Evolutionary conservation across 352 stramenopile genomes (phyloP).

Genomic region (Globisporangium cystogenes): DNA sequence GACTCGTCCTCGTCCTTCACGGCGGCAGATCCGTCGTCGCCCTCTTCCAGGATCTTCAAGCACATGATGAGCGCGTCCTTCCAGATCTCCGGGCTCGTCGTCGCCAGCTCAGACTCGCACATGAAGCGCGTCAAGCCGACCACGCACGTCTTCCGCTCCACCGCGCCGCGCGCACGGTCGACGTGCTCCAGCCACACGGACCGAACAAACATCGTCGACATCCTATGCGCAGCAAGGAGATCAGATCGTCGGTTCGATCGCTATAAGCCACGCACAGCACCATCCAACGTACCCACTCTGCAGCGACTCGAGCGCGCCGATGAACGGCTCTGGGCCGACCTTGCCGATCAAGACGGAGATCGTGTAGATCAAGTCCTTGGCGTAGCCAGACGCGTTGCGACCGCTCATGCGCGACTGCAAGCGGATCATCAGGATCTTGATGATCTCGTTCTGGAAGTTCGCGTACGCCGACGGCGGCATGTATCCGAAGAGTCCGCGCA

Average conservation of each 20-base stretch:
- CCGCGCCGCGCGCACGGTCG: conserved; percentile 50
- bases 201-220: conserved; percentile 90
- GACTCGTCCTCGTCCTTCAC: conserved; percentile 82
- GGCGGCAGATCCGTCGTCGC: conserved; percentile 40
- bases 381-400: conserved; percentile 77
- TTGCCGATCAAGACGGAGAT: conserved; percentile 88
- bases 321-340: conserved; percentile 70
- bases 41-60: conserved; percentile 60
- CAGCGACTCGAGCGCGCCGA: conserved; percentile 80
- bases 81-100: conserved; percentile 47
- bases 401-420: conserved; percentile 90
- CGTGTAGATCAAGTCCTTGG: conserved; percentile 89
- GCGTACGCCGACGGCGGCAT: conserved; percentile 74
- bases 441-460: conserved; percentile 86
- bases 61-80: conserved; percentile 36
- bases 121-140: conserved; percentile 67
- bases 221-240: conserved; percentile 30
- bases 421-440: conserved; percentile 94
- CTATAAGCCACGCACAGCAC: too few species aligned
- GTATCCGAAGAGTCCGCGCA: conserved; percentile 87
- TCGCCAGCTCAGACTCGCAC: conserved; percentile 65
- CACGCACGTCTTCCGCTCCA: conserved; percentile 65
- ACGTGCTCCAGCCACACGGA: conserved; percentile 87
- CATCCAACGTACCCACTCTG: conserved; percentile 71
- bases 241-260: not conserved